These are phyloP conservation scores for Lactarius pseudohatsudake DNA, from an alignment of 768 basidiomycete species.

Conservation along the genomic window DNA sequence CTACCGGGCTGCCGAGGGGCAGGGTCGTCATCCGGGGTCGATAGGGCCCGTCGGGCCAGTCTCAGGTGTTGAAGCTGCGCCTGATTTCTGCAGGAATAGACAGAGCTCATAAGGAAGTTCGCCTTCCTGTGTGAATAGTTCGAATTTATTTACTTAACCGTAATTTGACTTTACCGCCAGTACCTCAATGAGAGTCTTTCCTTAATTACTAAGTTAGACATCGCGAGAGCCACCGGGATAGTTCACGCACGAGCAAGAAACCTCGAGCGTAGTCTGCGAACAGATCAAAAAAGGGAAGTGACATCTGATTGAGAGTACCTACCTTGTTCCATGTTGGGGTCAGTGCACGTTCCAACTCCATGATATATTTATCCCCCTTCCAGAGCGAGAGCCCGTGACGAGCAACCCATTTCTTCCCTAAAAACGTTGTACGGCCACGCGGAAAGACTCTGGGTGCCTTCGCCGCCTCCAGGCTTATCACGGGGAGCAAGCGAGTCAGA, in stretches of 20 bases:
- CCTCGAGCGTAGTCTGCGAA: background rate
- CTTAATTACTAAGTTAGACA: background rate
- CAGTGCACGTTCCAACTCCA: too few relatives aligned
- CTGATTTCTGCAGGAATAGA: too few relatives aligned
- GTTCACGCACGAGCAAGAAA: background rate
- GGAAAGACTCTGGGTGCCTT: background rate
- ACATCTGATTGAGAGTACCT: background rate
- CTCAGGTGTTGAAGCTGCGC: too few relatives aligned
- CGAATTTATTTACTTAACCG: too few relatives aligned
- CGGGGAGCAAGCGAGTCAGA: background rate
- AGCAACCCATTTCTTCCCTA: background rate
- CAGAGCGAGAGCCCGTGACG: background rate
- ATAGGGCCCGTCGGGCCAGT: too few relatives aligned
- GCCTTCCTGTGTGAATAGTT: too few relatives aligned
- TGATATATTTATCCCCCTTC: background rate
- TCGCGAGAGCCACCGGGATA: background rate
- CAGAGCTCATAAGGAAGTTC: too few relatives aligned
- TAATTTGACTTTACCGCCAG: too few relatives aligned
- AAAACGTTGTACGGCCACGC: background rate
- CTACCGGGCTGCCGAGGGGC: too few relatives aligned
- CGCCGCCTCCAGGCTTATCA: background rate
- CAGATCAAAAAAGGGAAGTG: background rate
- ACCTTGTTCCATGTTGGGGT: background rate
- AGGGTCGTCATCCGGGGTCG: too few relatives aligned
- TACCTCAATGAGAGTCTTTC: too few relatives aligned